Evolutionary conservation across 306 rosid species (phyloP).

Genomic region (Glycyrrhiza uralensis): DNA sequence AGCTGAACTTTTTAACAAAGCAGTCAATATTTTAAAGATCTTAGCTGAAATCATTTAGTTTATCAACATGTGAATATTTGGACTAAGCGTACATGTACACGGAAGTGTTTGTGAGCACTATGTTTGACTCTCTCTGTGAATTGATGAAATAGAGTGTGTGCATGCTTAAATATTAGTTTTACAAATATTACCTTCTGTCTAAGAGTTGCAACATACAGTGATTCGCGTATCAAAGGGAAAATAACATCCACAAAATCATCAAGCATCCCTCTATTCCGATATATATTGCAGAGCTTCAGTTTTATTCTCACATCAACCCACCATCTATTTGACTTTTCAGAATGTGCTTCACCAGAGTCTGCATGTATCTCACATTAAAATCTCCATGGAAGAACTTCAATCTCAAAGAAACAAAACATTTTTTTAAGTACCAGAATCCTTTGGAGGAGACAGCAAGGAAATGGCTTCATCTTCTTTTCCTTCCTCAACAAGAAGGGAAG

Average conservation of each 20-base stretch:
- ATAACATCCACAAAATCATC: conserved; percentile 40
- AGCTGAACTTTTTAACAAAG: neutral
- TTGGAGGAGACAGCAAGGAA: conserved; percentile 68
- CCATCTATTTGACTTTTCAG: conserved; percentile 62
- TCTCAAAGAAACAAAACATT: conserved; percentile 24
- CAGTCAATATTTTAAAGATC: conserved; percentile 6
- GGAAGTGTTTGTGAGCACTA: neutral
- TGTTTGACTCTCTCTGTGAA: neutral
- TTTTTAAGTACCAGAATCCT: conserved; percentile 42
- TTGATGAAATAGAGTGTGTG: neutral
- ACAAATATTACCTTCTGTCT: conserved; percentile 34
- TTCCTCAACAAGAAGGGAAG: conserved; percentile 87
- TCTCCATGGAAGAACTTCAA: conserved; percentile 4
- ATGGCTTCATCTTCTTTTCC: conserved; percentile 74
- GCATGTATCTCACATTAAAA: conserved; percentile 30
- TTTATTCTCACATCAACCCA: conserved; percentile 55
- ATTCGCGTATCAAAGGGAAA: conserved; percentile 47
- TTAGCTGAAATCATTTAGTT: neutral
- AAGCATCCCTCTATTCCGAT: conserved; percentile 40
- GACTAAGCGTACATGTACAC: neutral
- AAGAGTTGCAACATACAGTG: conserved; percentile 34
- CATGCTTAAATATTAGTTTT: neutral
- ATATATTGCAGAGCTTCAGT: conserved; percentile 45
- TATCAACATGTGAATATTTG: neutral
- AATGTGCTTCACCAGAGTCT: conserved; percentile 51